Conservation (phyloP, 768 basidiomycete genomes). For the Pulveroboletus ravenelii region DNA sequence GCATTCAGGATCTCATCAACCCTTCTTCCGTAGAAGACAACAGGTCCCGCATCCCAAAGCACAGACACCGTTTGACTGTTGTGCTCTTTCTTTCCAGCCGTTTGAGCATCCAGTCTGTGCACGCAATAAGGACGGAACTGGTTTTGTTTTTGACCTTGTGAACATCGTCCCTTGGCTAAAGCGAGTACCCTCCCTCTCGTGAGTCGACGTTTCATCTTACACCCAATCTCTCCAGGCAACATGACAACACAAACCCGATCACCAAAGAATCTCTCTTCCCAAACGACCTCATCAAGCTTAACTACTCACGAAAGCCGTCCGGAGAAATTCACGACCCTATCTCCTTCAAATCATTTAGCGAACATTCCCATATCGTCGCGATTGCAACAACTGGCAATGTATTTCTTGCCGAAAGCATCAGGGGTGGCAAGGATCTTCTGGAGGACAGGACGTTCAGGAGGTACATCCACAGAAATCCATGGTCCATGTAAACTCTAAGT, state of each 20-base stretch:
- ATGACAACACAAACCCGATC: conserved; percentile 74
- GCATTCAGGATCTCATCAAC: conserved; percentile 4
- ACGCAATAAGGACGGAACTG: conserved; percentile 74
- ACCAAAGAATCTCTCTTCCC: conserved; percentile 70
- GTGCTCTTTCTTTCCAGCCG: conserved; percentile 85
- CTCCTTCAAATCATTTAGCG: conserved; percentile 94
- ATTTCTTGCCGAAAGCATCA: conserved; percentile 86
- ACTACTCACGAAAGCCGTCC: conserved; percentile 79
- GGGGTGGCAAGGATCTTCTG: conserved; percentile 81
- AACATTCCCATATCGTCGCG: conserved; percentile 93
- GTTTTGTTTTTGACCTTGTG: conserved; percentile 80
- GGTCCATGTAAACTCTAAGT: neutral
- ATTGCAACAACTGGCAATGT: conserved; percentile 90
- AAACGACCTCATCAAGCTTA: conserved; percentile 69
- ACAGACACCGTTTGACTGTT: conserved; percentile 84
- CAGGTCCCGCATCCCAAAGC: conserved; percentile 62
- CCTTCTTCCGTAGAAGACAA: conserved; percentile 45
- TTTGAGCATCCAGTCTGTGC: conserved; percentile 88
- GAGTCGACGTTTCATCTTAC: conserved; percentile 8
- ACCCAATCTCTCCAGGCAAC: conserved; percentile 49
- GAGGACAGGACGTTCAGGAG: conserved; percentile 82
- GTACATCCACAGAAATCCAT: conserved; percentile 35
- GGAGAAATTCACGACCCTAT: conserved; percentile 94
- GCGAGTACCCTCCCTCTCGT: conserved; percentile 38
- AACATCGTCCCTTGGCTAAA: conserved; percentile 96